Conservation (phyloP, 2,329 filamentous ascomycete genomes). For the Pyricularia sp. region DNA sequence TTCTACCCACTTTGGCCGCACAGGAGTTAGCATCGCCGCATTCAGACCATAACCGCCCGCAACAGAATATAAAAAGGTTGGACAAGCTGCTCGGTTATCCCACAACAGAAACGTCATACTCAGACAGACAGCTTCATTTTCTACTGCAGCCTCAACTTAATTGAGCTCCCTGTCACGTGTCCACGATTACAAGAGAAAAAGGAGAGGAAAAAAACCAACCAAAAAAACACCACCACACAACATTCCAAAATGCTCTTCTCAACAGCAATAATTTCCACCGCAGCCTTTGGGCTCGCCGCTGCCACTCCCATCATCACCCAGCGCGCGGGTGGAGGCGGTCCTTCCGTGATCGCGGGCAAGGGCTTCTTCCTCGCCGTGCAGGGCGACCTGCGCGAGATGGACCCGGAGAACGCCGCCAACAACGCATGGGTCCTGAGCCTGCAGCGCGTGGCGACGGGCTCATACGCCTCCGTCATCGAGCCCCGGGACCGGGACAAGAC, state of each 20-base stretch:
- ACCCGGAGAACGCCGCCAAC: constrained; percentile 1
- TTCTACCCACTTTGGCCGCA: background rate
- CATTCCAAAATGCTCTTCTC: background rate
- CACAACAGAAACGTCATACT: background rate
- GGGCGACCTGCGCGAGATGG: background rate
- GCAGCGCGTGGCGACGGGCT: background rate
- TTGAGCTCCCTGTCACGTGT: background rate
- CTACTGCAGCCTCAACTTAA: background rate
- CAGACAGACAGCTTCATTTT: background rate
- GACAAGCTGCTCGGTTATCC: background rate
- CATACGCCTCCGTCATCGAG: background rate
- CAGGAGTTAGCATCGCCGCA: background rate
- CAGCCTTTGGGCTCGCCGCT: background rate
- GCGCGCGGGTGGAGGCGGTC: background rate
- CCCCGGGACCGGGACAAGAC: background rate
- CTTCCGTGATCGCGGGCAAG: background rate
- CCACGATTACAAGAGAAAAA: background rate
- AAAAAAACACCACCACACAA: background rate
- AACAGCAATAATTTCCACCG: background rate
- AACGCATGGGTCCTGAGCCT: constrained; percentile 1
- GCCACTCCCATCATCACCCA: background rate
- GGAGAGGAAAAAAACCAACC: too few species aligned
- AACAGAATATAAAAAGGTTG: background rate
- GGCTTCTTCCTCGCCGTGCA: background rate
- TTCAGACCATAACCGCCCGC: background rate